Percentiles rank a stretch among this genome's conserved stretches.
These are phyloP conservation scores for Saccharomycopsis hybrid DNA, from an alignment of 1,139 yeast species.

Conservation along the genomic window DNA sequence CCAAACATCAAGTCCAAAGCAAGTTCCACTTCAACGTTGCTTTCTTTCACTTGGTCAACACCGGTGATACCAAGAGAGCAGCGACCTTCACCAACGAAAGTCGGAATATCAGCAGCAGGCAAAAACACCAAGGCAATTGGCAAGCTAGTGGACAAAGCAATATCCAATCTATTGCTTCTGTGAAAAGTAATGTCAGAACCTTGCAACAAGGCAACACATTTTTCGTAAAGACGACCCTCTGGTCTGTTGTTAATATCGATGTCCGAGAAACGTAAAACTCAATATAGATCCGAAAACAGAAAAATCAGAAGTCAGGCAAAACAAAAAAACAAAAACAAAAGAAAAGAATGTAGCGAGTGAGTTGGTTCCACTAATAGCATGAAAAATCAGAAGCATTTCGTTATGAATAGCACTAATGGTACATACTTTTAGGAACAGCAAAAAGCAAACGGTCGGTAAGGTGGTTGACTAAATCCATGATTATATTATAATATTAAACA, in stretches of 20 bases:
- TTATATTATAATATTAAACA: no score
- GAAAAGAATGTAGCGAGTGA: no score
- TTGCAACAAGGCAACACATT: slow-evolving; percentile 68
- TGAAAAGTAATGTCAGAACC: slow-evolving; percentile 93
- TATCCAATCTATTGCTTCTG: slow-evolving; percentile 85
- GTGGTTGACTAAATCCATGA: slow-evolving; percentile 96
- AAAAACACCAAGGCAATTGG: slow-evolving; percentile 90
- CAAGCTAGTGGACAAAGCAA: slow-evolving; percentile 85
- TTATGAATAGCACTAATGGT: no score
- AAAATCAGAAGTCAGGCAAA: no score
- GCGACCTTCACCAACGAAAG: slow-evolving; percentile 95
- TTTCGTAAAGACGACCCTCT: slow-evolving; percentile 92
- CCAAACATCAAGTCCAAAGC: slow-evolving; percentile 81
- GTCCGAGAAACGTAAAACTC: no score
- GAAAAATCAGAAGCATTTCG: no score
- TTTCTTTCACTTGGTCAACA: slow-evolving; percentile 87
- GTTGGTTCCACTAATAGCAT: no score
- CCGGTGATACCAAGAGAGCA: slow-evolving; percentile 97
- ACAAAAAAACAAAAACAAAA: no score
- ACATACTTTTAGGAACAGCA: slow-evolving; percentile 92
- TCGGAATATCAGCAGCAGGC: slow-evolving; percentile 97
- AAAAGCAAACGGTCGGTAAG: slow-evolving; percentile 84
- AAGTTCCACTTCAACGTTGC: slow-evolving; percentile 70
- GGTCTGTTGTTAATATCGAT: no score
- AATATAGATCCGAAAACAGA: no score